A percentile compares a stretch with the other conserved stretches of the same genome.
Evolutionary conservation across 441 rosid species (phyloP).

Genomic region (Populus tomentosa): DNA sequence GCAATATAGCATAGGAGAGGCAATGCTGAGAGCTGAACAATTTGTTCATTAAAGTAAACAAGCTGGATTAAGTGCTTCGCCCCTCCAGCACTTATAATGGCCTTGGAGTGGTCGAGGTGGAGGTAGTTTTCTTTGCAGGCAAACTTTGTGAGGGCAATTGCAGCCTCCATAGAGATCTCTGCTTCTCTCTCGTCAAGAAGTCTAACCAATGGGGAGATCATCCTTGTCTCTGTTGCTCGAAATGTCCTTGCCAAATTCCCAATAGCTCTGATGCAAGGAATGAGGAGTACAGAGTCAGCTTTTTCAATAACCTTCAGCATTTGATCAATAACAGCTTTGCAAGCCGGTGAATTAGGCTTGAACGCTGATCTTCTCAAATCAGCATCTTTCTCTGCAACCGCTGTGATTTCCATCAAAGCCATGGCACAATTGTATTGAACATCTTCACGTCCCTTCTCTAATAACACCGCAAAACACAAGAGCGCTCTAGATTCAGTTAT

Average conservation of each 20-base stretch:
- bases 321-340: slow-evolving; percentile 81
- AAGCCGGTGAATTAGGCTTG: slow-evolving; percentile 85
- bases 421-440: slow-evolving; percentile 72
- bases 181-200: slow-evolving; percentile 79
- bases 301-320: slow-evolving; percentile 55
- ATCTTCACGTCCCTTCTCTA: slow-evolving; percentile 69
- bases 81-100: slow-evolving; percentile 74
- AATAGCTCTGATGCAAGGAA: slow-evolving; percentile 73
- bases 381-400: slow-evolving; percentile 74
- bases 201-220: slow-evolving; percentile 69
- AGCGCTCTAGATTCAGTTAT: slow-evolving; percentile 97
- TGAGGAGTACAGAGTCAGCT: slow-evolving; percentile 60
- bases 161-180: slow-evolving; percentile 62
- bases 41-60: slow-evolving; percentile 71
- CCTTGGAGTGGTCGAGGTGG: slow-evolving; percentile 74
- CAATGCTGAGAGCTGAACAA: slow-evolving; percentile 53
- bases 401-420: slow-evolving; percentile 95
- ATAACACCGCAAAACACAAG: slow-evolving; percentile 76
- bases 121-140: slow-evolving; percentile 72
- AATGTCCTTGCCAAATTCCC: slow-evolving; percentile 91
- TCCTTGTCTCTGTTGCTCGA: slow-evolving; percentile 77
- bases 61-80: slow-evolving; percentile 72
- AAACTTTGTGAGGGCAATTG: slow-evolving; percentile 66
- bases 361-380: slow-evolving; percentile 87
- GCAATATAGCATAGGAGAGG: slow-evolving; percentile 68